Base-by-base conservation (phyloP, 2,329 filamentous ascomycete species). In the Colletotrichum eremochloae region DNA sequence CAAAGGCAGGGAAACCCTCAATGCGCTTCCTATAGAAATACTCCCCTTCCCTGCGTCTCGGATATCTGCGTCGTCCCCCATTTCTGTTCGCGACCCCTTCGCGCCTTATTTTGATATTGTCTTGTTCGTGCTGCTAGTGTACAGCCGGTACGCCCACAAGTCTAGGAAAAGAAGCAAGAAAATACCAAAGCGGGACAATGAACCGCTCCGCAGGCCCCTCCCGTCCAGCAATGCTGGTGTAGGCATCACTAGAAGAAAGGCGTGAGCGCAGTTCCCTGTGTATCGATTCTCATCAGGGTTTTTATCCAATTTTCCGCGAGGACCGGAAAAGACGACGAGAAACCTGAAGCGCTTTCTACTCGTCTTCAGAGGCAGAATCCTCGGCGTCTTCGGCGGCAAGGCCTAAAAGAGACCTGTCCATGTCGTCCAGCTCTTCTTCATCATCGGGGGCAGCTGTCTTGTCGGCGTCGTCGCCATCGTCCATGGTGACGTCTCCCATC, bases 391-490 rank as follows among this genome's bases (percentile, higher is more conserved):
- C 68, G 5, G 67, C 70, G 24, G 70, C 48, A 29, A 74, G 67
- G 38, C 73, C 73, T 36, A 74, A 36, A 20, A 73, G 60, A n/a
- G 73, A 74, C 44, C 71, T 62, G 12, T 74, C 73, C 66, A 74
- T 73, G 62, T 86, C 86, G 53, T 80, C 84, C 31, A 83, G 82
- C 46, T 84, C 84, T 2, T 81, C 80, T 11, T 79, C 78, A 7
- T 82, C 84, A 14, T 52, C 70, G 8, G 76, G 77, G 9, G 71
- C 38, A 4, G 62, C 73, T 24, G 74, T 76, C 68, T 75, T 71
- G 53, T 76, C 77, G 3, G 64, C 80, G 38, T 82, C 84, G 55
- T 86, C 85, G 64, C 85, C 86, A 38, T 90, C 88, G 67, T 88
- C 88, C 71, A 89, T 83, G 57, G 81, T 81, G 48, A 85, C 78